Evolutionary conservation across 2,329 filamentous ascomycete species (phyloP).

Genomic region (Magnaporthiopsis poae): DNA sequence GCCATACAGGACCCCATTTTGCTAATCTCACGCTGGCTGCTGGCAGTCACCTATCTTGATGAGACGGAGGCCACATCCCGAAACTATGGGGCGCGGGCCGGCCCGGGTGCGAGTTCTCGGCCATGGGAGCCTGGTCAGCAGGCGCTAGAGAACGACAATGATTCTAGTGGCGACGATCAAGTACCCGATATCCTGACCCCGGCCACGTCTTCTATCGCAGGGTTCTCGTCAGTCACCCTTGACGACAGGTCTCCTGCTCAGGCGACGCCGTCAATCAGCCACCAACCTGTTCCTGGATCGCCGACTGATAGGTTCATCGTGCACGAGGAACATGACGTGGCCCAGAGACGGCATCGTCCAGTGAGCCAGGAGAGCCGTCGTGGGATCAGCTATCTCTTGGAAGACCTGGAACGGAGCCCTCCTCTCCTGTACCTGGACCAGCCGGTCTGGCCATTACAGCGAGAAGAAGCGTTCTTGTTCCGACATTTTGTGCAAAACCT

Average conservation of each 20-base stretch:
- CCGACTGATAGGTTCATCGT: slow-evolving; percentile 22
- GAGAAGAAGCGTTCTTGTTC: slow-evolving; percentile 21
- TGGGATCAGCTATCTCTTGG: neutral
- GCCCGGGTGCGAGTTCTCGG: neutral
- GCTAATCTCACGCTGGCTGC: neutral
- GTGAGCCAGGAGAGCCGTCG: neutral
- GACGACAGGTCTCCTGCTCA: neutral
- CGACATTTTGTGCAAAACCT: slow-evolving; percentile 25
- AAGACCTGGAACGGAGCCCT: neutral
- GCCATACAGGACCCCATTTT: neutral
- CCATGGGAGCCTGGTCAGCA: neutral
- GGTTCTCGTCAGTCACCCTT: neutral
- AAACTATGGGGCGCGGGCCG: neutral
- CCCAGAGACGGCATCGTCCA: neutral
- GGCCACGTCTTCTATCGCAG: neutral
- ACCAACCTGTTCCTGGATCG: slow-evolving; percentile 12
- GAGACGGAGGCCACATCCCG: slow-evolving; percentile 5
- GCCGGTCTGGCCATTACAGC: slow-evolving; percentile 20
- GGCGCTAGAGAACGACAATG: neutral
- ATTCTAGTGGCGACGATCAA: neutral
- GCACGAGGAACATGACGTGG: slow-evolving; percentile 14
- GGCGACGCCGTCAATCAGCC: neutral
- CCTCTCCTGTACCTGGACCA: slow-evolving; percentile 16
- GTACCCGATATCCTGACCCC: neutral
- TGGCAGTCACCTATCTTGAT: slow-evolving; percentile 6